Evolutionary conservation across 192 early-diverging fungal genomes (phyloP), one percentile per base, ranked within the genome.

Genomic region (Linnemannia schmuckeri): DNA sequence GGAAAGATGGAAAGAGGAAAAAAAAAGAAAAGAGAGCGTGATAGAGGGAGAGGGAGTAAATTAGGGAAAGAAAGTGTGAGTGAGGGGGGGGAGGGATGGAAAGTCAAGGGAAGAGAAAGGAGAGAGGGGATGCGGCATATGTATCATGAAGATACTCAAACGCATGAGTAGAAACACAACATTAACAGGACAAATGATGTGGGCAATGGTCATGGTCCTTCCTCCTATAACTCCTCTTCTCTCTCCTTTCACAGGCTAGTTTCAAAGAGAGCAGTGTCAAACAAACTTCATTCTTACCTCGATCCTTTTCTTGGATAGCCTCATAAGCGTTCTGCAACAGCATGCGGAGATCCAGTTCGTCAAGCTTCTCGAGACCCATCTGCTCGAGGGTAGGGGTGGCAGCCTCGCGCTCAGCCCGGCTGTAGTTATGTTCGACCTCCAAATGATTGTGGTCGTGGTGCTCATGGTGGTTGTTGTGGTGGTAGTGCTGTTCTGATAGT

Each of bases 221-320:
- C 47, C 6, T 20, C 22, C 54, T 54, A 37, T 37, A 37, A 37
- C 52, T 54, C 52, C 20, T 47, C 15, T 8, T 46, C 46, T n/a
- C 9, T 24, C 9, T 3, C 42, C 42, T 18, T 73, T 22, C 15
- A 37, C 22, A 41, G 46, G 38, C 52, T 57, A 46, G 47, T 52
- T 57, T 70, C 27, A 70, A 33, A 54, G 46, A 18, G 38, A 76
- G 70, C 47, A 35, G 12, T 12, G 61, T 22, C 72, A 55, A 46
- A 75, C 33, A 35, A 38, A 35, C 9, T 47, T 33, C 17, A 15
- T 41, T 27, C 40, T 44, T 85, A 85, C 83, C 74, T 44, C 78
- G 83, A 5, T 85, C 83, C 70, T 85, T 85, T 78, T 85, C 83
- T 72, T 85, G 83, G 78, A 86, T 74, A 12, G 80, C 55, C 33